Evolutionary conservation across 129 eudicot genomes (phyloP).

Genomic region (Flaveria linearis): DNA sequence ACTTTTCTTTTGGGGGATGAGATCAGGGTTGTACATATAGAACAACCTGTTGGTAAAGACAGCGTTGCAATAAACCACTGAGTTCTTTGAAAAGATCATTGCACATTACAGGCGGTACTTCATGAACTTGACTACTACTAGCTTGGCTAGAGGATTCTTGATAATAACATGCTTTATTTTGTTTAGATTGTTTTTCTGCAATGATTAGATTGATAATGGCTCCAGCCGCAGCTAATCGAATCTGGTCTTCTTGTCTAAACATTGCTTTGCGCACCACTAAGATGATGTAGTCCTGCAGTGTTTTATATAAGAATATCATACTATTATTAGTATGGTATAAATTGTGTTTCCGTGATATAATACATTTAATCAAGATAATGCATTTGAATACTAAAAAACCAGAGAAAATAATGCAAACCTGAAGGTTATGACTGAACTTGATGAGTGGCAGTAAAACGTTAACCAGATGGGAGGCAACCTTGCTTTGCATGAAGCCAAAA

Average conservation of each 20-base stretch:
- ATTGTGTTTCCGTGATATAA: slow-evolving; percentile 6
- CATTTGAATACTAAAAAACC: slow-evolving; percentile 12
- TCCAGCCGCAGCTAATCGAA: slow-evolving; percentile 66
- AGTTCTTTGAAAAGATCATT: slow-evolving; percentile 70
- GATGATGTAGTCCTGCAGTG: slow-evolving; percentile 62
- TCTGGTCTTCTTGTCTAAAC: slow-evolving; percentile 71
- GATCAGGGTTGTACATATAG: not conserved
- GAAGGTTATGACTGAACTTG: slow-evolving; percentile 63
- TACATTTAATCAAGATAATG: not conserved
- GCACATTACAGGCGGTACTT: slow-evolving; percentile 42
- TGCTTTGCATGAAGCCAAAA: slow-evolving; percentile 60
- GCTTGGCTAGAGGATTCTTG: slow-evolving; percentile 89
- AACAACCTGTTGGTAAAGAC: slow-evolving; percentile 75
- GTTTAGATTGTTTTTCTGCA: slow-evolving; percentile 58
- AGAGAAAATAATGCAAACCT: slow-evolving; percentile 46
- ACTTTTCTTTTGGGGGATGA: not conserved
- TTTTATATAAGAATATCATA: not conserved
- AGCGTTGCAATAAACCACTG: slow-evolving; percentile 74
- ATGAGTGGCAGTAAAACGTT: slow-evolving; percentile 60
- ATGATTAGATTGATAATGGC: slow-evolving; percentile 57
- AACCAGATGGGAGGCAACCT: slow-evolving; percentile 54
- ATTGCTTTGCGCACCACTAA: slow-evolving; percentile 81
- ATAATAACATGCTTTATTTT: slow-evolving; percentile 43
- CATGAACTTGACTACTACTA: slow-evolving; percentile 74
- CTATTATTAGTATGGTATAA: not conserved